Percentiles rank a stretch among this genome's conserved stretches.
Evolutionary conservation across 169 alveolate genomes (phyloP).

Genomic region (Toxoplasma gondii): DNA sequence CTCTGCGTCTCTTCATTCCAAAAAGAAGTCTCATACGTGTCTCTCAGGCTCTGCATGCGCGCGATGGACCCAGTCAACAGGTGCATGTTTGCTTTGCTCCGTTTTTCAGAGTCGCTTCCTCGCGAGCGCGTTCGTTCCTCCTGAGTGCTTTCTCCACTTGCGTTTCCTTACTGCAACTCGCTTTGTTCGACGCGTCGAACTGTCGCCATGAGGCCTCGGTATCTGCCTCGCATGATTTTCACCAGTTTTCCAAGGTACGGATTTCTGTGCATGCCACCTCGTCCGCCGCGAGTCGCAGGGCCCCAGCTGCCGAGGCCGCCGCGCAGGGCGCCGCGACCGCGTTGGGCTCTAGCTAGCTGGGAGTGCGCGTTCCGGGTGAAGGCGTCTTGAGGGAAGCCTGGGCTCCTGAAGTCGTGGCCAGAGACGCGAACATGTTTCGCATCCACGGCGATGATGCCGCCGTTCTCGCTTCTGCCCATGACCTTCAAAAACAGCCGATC

Average conservation of each 20-base stretch:
- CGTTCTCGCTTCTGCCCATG: conserved; percentile 9
- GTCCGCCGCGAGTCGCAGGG: not conserved
- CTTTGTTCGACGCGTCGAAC: conserved; percentile 41
- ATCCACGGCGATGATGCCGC: conserved; percentile 42
- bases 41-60: no score
- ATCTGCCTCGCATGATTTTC: conserved; percentile 16
- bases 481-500: conserved; percentile 17
- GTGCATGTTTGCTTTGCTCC: no score
- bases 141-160: no score
- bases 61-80: no score
- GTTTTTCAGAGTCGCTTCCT: no score
- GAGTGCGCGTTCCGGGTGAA: not conserved
- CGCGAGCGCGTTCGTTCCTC: no score
- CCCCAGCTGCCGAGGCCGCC: conserved; percentile 46
- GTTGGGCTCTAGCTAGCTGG: not conserved
- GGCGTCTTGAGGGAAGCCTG: not conserved
- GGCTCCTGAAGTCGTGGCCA: not conserved
- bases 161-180: conserved; percentile 24
- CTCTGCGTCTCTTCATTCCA: no score
- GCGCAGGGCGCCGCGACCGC: conserved; percentile 7
- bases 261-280: not conserved
- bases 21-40: no score
- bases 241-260: conserved; percentile 42
- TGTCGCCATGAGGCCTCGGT: conserved; percentile 32
- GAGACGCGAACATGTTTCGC: conserved; percentile 30